Evolutionary conservation across 805 yeast genomes (phyloP), one percentile per base, ranked within the genome.

Genomic region (Scheffersomyces ergatensis): DNA sequence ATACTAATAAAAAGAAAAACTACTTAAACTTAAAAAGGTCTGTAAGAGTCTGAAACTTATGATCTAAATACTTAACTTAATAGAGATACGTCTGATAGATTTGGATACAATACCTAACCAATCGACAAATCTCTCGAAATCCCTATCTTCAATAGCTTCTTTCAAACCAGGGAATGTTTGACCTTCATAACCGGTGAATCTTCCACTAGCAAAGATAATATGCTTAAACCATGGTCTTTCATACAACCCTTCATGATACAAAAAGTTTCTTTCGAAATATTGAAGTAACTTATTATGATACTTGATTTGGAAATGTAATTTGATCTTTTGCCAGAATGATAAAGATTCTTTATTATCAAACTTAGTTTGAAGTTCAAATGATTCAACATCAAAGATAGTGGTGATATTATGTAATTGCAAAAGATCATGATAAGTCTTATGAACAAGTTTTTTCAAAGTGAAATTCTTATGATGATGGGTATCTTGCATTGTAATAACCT

Each of bases 201-300:
- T 63, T 36, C 79, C 75, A 7, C 87, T 82, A 2, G 85, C 85
- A 57, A 70, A 80, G 0, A 83, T 63, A 20, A 80, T 65, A 59
- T 83, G 88, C 54, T 73, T 81, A 67, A 80, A 76, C 83, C 85
- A 82, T 5, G 59, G 58, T 47, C 88, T 66, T 25, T 67, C 67
- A 23, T 62, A 50, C 24, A 82, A 61, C 0, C 85, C 80, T 12
- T 66, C 50, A 8, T 60, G 58, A 41, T 72, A 57, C 21, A 82
- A 53, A 50, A 82, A 81, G 51, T 77, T 55, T 42, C 80, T 64
- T 54, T 83, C 86, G 21, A 82, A 60, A 40, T 74, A 70, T 46
- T 68, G 67, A 37, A 60, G 46, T 33, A 61, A 49, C 48, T 58
- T 60, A 55, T 70, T 70, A 46, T 65, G 70, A 40, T 50, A 59